Evolutionary conservation across 2,329 filamentous ascomycete genomes (phyloP).

Genomic region (Phyllachora maydis): DNA sequence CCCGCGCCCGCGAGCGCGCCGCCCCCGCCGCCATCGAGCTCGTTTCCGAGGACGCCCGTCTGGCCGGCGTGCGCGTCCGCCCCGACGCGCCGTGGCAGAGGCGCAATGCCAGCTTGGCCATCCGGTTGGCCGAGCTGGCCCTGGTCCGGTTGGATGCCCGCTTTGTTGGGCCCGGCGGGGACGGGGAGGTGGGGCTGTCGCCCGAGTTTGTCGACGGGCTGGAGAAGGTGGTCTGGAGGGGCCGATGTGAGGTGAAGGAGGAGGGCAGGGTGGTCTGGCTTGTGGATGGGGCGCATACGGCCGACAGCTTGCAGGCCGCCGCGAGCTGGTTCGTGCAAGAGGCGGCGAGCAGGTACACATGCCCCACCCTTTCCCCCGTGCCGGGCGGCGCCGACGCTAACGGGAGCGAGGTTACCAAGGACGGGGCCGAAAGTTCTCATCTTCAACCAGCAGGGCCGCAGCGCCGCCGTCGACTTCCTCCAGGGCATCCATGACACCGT

Average conservation of each 20-base stretch:
- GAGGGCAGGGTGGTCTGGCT: conserved; percentile 52
- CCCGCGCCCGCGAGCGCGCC: conserved; percentile 29
- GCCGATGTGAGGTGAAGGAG: conserved; percentile 47
- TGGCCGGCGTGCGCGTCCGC: conserved; percentile 22
- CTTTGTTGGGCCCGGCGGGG: too few species aligned
- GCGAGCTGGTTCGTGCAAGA: conserved; percentile 58
- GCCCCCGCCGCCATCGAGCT: conserved; percentile 24
- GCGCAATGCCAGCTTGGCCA: conserved; percentile 26
- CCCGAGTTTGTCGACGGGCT: conserved; percentile 50
- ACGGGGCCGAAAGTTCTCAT: conserved; percentile 36
- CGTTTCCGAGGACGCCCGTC: conserved; percentile 21
- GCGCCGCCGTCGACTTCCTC: conserved; percentile 31
- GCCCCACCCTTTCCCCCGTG: not conserved
- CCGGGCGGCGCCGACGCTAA: not conserved
- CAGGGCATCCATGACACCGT: conserved; percentile 9
- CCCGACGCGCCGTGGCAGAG: conserved; percentile 37
- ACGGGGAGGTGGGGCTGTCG: conserved; percentile 21
- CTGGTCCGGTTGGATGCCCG: conserved; percentile 19
- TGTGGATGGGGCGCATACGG: conserved; percentile 83
- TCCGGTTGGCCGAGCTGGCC: conserved; percentile 28
- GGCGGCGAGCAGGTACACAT: conserved; percentile 11
- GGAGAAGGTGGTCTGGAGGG: conserved; percentile 55
- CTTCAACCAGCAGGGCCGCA: conserved; percentile 66
- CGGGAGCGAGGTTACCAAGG: too few species aligned
- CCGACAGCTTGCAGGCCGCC: conserved; percentile 70